phyloP scores from a whole-genome alignment of 768 basidiomycete species.

The Nidula microcarpa region DNA sequence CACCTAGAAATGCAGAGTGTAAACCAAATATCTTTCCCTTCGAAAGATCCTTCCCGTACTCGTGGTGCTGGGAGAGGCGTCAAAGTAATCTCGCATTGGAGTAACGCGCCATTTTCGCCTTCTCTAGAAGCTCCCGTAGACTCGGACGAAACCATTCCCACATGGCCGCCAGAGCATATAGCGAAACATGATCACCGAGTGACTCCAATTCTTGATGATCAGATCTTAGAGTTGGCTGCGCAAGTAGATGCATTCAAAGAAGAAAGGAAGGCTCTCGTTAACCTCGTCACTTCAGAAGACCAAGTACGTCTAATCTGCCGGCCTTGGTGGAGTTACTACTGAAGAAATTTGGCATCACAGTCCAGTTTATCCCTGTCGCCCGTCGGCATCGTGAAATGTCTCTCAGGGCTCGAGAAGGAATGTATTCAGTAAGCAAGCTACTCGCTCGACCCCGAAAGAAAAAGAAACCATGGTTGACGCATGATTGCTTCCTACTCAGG shows the following conservation, averaged over 20 bases:
- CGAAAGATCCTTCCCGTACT: no score
- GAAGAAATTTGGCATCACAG: no score
- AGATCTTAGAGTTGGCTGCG: slow-evolving; percentile 28
- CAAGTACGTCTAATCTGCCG: not conserved
- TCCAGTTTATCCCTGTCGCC: not conserved
- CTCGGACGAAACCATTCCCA: not conserved
- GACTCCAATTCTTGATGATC: slow-evolving; percentile 23
- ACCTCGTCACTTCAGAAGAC: not conserved
- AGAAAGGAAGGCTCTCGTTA: slow-evolving; percentile 27
- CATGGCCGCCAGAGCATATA: not conserved
- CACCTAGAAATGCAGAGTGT: no score
- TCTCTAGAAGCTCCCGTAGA: not conserved
- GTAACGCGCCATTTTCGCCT: no score
- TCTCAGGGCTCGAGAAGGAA: slow-evolving; percentile 24
- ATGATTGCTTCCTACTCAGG: slow-evolving; percentile 11
- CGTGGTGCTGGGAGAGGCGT: no score
- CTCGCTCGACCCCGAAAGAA: not conserved
- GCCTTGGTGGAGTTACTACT: no score
- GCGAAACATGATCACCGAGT: not conserved
- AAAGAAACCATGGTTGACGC: not conserved
- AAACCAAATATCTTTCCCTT: no score
- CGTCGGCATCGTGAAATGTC: slow-evolving; percentile 8
- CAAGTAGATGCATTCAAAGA: slow-evolving; percentile 31
- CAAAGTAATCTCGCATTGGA: no score
- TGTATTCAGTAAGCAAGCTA: slow-evolving; percentile 23